Base-by-base conservation (phyloP, 345 rosid genomes). In the Conringia planisiliqua region DNA sequence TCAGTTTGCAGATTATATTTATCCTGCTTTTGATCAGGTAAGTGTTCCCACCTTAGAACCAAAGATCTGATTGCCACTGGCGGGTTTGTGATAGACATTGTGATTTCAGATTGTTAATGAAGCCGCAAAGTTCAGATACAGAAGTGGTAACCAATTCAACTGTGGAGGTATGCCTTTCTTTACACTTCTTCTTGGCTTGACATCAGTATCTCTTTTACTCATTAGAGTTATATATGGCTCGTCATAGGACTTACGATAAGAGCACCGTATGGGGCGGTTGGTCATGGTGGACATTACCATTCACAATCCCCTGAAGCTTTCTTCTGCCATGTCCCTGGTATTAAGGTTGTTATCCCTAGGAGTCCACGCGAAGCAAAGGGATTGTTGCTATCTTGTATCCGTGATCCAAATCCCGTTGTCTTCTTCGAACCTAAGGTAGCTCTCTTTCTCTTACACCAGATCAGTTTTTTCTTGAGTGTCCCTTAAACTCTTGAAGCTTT, bases 21-120 rank as follows among this genome's bases (percentile, higher is more conserved):
- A 62, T 74, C 98, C 98, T 62, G 98, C 98, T 68, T 93, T 93
- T 78, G 98, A 93, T 84, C 98, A 89, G 97, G 98, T 80, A 80
- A 42, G 46, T 72, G 46, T 65, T 52, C 35, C 54, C 38, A 9
- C 20, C 29, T 8, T 36, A 40, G 0, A 5, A 4, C 3, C 63
- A 20, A 62, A 20, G 29, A 66, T 38, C 7, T 64, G 47, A 50
- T 30, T 40, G 4, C 39, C 14, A 18, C 55, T 1, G 0, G 0
- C 1, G 3, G 3, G n/a, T 66, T 12, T 33, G 11, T 84, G 65
- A 77, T 52, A 2, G 47, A 55, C 12, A n/a, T 65, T 73, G n/a
- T 64, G 46, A 33, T 78, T 56, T 30, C 77, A 91, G 98, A 89
- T 93, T 78, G 94, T 91, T 59, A 93, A 93, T 80, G 98, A 93